Evolutionary conservation across 345 rosid genomes (phyloP).

Genomic region (Camelina laxa): DNA sequence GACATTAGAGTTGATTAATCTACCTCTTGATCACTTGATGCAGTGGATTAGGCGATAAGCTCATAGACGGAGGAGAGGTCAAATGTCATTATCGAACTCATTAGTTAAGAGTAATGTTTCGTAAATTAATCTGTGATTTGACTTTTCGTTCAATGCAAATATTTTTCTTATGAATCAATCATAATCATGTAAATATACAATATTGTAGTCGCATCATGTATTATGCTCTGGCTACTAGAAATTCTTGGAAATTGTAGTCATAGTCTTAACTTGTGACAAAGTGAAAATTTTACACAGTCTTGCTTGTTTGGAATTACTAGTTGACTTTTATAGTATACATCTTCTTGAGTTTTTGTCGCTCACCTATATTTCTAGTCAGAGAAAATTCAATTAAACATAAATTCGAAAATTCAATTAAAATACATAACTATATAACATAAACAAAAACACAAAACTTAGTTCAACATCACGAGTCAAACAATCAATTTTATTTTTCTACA

Average conservation of each 20-base stretch:
- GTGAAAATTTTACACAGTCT: neutral
- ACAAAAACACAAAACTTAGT: neutral
- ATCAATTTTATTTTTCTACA: neutral
- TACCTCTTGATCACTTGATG: constrained; percentile 73
- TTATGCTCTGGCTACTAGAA: constrained; percentile 1
- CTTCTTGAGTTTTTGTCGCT: neutral
- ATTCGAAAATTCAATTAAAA: neutral
- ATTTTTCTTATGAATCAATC: neutral
- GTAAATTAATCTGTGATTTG: neutral
- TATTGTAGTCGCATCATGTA: constrained; percentile 13
- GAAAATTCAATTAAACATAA: no score
- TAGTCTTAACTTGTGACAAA: neutral
- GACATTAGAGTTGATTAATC: constrained; percentile 76
- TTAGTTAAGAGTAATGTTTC: neutral
- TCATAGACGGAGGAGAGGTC: neutral
- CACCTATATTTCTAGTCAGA: neutral
- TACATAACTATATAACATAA: no score
- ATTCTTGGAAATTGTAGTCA: constrained; percentile 8
- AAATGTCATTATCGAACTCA: neutral
- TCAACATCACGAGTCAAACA: neutral
- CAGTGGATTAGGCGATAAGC: constrained; percentile 44
- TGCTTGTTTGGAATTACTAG: constrained; percentile 14
- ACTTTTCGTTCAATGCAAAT: constrained; percentile 11
- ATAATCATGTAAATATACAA: neutral
- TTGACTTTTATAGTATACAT: neutral